A percentile compares a stretch with the other conserved stretches of the same genome.
phyloP scores from a whole-genome alignment of 2,329 filamentous ascomycete genomes.

The Colletotrichum destructivum region DNA sequence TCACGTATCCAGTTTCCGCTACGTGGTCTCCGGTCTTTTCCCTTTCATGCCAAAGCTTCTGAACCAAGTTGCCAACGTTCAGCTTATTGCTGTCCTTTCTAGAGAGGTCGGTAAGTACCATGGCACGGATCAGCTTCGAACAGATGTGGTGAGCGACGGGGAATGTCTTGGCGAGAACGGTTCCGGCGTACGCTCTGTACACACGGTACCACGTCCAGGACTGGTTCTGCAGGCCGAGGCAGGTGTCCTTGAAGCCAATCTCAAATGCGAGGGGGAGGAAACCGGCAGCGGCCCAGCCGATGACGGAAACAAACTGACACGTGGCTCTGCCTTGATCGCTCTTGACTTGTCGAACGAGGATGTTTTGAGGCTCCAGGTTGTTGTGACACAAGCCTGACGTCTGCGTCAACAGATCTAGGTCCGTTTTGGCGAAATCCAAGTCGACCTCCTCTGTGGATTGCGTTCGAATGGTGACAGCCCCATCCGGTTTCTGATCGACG shows the following conservation, averaged over 20 bases:
- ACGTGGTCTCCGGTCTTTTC: neutral
- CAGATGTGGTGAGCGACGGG: neutral
- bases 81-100: neutral
- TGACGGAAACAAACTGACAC: constrained; percentile 14
- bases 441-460: neutral
- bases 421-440: constrained; percentile 10
- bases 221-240: constrained; percentile 12
- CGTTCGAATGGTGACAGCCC: neutral
- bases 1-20: neutral
- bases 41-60: constrained; percentile 9
- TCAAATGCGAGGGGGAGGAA: constrained; percentile 26
- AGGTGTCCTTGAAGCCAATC: constrained; percentile 3
- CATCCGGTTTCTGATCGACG: neutral
- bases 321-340: neutral
- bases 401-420: constrained; percentile 1
- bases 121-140: neutral
- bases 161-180: neutral
- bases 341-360: neutral
- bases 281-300: constrained; percentile 19
- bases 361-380: constrained; percentile 28
- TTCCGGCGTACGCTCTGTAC: neutral
- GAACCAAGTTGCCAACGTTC: neutral
- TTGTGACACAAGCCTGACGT: constrained; percentile 26
- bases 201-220: constrained; percentile 23
- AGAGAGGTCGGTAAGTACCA: neutral